Evolutionary conservation across 2,329 filamentous ascomycete genomes (phyloP), one percentile per base, ranked within the genome.

Genomic region (Aspergillus sp.): DNA sequence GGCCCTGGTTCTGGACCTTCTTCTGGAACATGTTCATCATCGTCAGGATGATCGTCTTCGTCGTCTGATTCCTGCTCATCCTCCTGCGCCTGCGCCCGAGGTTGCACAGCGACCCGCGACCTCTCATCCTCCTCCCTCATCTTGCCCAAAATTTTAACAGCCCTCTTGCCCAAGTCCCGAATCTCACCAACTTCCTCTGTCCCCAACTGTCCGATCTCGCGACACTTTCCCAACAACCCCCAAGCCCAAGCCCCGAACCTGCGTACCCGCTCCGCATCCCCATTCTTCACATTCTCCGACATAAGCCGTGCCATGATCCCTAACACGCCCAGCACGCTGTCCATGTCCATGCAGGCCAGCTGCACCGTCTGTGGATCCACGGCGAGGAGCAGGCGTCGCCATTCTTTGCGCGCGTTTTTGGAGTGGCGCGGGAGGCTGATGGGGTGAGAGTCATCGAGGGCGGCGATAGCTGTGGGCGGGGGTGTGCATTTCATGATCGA

Each of bases 211-310:
- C 88, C 88, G 7, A 80, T 71, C 33, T 87, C 85, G 0, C 86
- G 83, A 48, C 91, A 75, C 48, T 82, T 78, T 2, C 86, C 88
- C 40, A 96, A 72, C 48, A 95, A 67, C 0, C 85, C 82, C 90
- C 89, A 96, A 3, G 87, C 73, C 91, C 91, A 97, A 10, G 81
- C 77, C 49, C 88, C 89, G 4, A 86, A 81, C 42, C 82, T 78
- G 56, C 79, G 77, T 28, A 80, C 73, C 29, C 88, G 71, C 29
- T 76, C 74, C 26, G 73, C 67, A n/a, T 77, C 78, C 43, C 76
- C 77, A 41, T 75, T 77, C 45, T 85, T 75, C 44, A 85, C 80
- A 50, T 80, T 80, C 44, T 80, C 80, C 12, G 76, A 74, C 29
- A 85, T 71, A n/a, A 86, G 57, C 7, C 67, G 63, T 33, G 69